Base-by-base conservation (phyloP, 768 basidiomycete species). In the Mycena maculata region DNA sequence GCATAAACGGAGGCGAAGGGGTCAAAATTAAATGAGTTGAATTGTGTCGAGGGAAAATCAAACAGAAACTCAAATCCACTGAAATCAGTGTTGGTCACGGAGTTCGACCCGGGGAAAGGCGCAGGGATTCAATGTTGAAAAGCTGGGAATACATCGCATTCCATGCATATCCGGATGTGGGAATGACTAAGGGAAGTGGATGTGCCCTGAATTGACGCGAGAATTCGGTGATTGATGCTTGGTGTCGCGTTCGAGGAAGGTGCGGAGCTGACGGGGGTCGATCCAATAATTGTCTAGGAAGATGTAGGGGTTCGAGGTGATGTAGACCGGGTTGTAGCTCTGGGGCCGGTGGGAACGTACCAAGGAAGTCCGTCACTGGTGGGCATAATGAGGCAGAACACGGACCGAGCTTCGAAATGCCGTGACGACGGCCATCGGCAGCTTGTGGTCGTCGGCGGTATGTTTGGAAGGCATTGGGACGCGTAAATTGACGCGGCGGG, bases 321-420 rank as follows among this genome's bases (percentile, higher is more conserved):
- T 48, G 13, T 48, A 36, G 13, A 10, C 13, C 27, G 20, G 22
- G 22, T 16, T 27, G 13, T 47, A 59, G 58, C 47, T 48, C 58
- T 59, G 27, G 28, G 11, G 12, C 4, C 39, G 20, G 16, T 22
- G 42, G 2, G 58, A n/a, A 38, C 45, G 31, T 45, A 33, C 36
- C 58, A 48, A 15, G n/a, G 12, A 4, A 22, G 4, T 11, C 9
- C 4, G 54, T 58, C n/a, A 4, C 11, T 30, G n/a, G n/a, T n/a
- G n/a, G n/a, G n/a, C n/a, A n/a, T n/a, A n/a, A n/a, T n/a, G n/a
- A n/a, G n/a, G n/a, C 1, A 31, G 36, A 4, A 20, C 22, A 27
- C 59, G 27, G 28, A 60, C 59, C 13, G 39, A 52, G 38, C 48
- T 60, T 60, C 58, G 45, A 41, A 60, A 60, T 44, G 58, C 58